Percentiles rank a stretch among this genome's conserved stretches.
Conservation (phyloP, 163 green algal species). For the Trebouxiophyceae sp. region DNA sequence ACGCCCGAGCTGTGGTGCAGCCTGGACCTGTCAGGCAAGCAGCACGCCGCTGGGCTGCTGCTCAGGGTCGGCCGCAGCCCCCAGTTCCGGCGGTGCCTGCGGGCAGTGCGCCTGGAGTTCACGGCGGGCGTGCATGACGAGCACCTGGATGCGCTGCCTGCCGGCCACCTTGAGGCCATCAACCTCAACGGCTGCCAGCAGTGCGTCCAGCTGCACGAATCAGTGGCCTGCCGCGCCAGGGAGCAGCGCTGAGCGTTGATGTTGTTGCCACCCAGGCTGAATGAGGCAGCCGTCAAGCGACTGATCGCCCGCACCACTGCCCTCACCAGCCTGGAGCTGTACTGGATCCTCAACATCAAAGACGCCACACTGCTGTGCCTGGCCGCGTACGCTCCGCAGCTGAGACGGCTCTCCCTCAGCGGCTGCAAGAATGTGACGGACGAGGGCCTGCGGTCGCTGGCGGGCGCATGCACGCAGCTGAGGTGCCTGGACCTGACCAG, state of each 20-base stretch:
- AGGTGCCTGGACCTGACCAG: constrained; percentile 17
- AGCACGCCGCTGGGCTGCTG: not conserved
- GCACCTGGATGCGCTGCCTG: constrained; percentile 6
- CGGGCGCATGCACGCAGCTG: constrained; percentile 3
- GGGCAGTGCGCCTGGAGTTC: constrained; percentile 19
- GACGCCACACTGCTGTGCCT: constrained; percentile 4
- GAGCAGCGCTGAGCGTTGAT: not conserved
- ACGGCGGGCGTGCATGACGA: constrained; percentile 10
- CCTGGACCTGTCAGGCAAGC: constrained; percentile 1
- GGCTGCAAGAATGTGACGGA: constrained; percentile 23
- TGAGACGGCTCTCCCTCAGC: constrained; percentile 15
- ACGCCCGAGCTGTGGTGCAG: not conserved
- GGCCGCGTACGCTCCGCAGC: constrained; percentile 2
- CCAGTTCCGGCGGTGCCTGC: not conserved
- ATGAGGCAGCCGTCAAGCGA: constrained; percentile 4
- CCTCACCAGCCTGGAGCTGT: constrained; percentile 12
- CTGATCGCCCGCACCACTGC: not conserved
- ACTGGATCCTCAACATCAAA: constrained; percentile 20
- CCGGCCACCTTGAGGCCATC: not conserved
- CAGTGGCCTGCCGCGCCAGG: not conserved
- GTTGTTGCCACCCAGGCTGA: constrained; percentile 9
- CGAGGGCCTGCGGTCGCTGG: constrained; percentile 8
- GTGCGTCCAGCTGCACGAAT: not conserved
- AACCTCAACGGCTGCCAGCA: constrained; percentile 26
- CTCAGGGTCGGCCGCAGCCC: not conserved